Percentiles rank a stretch among this genome's conserved stretches.
phyloP scores from a whole-genome alignment of 2,329 filamentous ascomycete species.

The Botryotinia convoluta region DNA sequence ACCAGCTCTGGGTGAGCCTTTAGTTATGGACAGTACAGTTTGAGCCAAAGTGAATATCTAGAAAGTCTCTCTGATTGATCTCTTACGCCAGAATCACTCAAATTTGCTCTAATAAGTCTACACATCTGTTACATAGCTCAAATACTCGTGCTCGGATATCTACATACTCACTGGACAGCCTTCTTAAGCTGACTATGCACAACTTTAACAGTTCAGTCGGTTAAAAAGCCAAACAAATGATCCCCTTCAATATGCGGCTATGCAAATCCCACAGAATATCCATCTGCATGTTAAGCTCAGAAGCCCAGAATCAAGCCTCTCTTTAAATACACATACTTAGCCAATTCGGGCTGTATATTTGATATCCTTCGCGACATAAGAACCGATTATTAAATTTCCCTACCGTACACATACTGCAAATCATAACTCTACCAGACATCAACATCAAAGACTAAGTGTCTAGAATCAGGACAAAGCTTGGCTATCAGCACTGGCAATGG shows the following conservation, averaged over 20 bases:
- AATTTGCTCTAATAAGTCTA: background rate
- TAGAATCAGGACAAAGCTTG: background rate
- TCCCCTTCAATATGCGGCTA: background rate
- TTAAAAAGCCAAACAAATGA: background rate
- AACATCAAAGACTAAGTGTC: background rate
- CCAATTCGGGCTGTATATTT: background rate
- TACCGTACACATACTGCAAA: background rate
- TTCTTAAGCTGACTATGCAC: background rate
- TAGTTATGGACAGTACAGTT: background rate
- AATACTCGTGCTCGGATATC: background rate
- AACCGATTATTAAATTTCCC: background rate
- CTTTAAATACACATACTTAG: background rate
- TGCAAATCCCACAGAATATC: background rate
- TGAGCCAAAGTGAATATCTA: background rate
- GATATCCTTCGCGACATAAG: background rate
- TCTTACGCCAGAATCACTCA: background rate
- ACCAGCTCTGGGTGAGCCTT: background rate
- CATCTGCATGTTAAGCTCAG: background rate
- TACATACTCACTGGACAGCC: background rate
- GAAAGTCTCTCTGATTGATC: background rate
- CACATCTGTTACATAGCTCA: background rate
- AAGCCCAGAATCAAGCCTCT: background rate
- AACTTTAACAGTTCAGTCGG: background rate
- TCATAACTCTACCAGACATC: background rate
- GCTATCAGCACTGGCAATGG: background rate